Conservation (phyloP, 495 filamentous ascomycete genomes). For the Hypoxylon lienhwacheense region DNA sequence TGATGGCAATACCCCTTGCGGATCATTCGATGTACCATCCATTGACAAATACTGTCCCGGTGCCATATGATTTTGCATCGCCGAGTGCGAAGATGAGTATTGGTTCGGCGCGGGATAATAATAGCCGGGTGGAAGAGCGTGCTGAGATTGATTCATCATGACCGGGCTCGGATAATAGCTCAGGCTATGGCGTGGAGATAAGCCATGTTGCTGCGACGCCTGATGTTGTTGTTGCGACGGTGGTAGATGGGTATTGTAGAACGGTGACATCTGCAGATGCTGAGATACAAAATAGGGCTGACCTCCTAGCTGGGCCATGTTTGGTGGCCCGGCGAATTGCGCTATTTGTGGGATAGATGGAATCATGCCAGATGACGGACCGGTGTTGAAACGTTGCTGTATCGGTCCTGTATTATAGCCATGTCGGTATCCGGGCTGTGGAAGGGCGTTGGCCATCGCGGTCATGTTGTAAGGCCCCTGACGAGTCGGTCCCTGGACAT, state of each 20-base stretch:
- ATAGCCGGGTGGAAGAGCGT: slow-evolving; percentile 39
- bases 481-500: slow-evolving; percentile 35
- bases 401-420: slow-evolving; percentile 39
- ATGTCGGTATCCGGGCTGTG: slow-evolving; percentile 42
- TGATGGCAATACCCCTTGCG: slow-evolving; percentile 14
- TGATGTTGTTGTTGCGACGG: slow-evolving; percentile 38
- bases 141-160: slow-evolving; percentile 42
- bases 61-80: slow-evolving; percentile 36
- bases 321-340: slow-evolving; percentile 47
- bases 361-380: slow-evolving; percentile 45
- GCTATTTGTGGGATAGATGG: slow-evolving; percentile 50
- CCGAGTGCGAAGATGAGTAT: slow-evolving; percentile 34
- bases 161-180: slow-evolving; percentile 45
- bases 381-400: slow-evolving; percentile 46
- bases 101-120: slow-evolving; percentile 44
- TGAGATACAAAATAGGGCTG: slow-evolving; percentile 50
- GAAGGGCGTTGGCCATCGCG: slow-evolving; percentile 45
- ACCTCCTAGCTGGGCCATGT: slow-evolving; percentile 38
- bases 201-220: slow-evolving; percentile 30
- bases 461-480: slow-evolving; percentile 47
- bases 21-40: slow-evolving; percentile 27
- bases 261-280: slow-evolving; percentile 43
- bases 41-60: slow-evolving; percentile 38
- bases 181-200: slow-evolving; percentile 39
- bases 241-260: slow-evolving; percentile 42